Evolutionary conservation across 805 yeast genomes (phyloP), one percentile per base, ranked within the genome.

Genomic region (Candida taoyuanica): DNA sequence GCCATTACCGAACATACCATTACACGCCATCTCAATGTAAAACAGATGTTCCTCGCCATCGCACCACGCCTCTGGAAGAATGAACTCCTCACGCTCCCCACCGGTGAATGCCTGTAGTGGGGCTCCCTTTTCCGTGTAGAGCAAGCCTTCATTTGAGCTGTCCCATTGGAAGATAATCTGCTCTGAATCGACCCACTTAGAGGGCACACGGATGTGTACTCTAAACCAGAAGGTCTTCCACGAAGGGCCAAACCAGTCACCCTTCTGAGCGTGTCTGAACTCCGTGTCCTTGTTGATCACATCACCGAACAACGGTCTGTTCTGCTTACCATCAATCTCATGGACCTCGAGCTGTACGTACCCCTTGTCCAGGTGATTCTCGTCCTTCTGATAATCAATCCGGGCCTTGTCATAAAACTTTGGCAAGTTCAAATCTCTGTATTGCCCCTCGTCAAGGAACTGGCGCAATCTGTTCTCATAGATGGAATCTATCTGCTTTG

Each of bases 151-250:
- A 53, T 83, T 81, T 37, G 78, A 75, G 34, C 88, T 78, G 57
- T 91, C 95, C 86, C 94, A 89, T 46, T 86, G 81, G 42, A 85
- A 74, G 37, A 81, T 64, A 28, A 86, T 71, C 41, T 68, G 70
- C 11, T 55, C 51, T 13, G 70, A 67, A 17, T 67, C 56, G 8
- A 63, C 48, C 70, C 73, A 65, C 3, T 68, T 58, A 13, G 65
- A 48, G 0, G 96, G 95, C 5, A 91, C 65, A n/a, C 67, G 64
- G 41, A 85, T 62, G 12, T 70, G 62, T 16, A 91, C 64, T 49
- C 77, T 74, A 62, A 93, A 87, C 98, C 98, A 91, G 47, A 87
- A 94, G 1, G 98, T 84, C 42, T 91, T 81, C 98, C 98, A 91
- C 12, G 94, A 83, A 3, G 98, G 98, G 0, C 98, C 97, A 58